phyloP scores from a whole-genome alignment of 78 protist species.

The Salpingoeca rosetta region DNA sequence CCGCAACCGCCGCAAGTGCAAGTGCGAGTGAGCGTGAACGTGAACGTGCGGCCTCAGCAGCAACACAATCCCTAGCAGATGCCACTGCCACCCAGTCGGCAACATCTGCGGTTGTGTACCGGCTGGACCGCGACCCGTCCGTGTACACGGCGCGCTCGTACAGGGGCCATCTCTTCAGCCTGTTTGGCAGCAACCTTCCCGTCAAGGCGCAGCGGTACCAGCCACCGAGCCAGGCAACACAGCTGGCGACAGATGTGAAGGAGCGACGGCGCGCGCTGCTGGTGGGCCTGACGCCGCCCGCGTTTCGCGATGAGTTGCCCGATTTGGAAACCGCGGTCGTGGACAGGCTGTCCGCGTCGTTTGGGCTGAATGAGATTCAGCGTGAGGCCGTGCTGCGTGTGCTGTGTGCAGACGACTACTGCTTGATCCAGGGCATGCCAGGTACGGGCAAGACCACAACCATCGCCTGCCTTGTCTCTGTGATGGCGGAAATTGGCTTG shows the following conservation, averaged over 20 bases:
- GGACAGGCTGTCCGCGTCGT: not conserved
- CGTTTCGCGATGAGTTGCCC: not conserved
- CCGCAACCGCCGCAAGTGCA: too few relatives aligned
- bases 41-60: too few relatives aligned
- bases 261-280: not conserved
- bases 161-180: not conserved
- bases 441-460: slow-evolving; percentile 80
- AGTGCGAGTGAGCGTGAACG: too few relatives aligned
- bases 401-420: slow-evolving; percentile 44
- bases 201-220: too few relatives aligned
- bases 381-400: not conserved
- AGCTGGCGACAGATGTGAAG: not conserved
- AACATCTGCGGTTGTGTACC: not conserved
- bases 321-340: not conserved
- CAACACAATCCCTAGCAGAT: not conserved
- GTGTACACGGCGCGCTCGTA: not conserved
- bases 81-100: not conserved
- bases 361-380: not conserved
- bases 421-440: slow-evolving; percentile 71
- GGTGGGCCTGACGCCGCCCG: slow-evolving; percentile 2
- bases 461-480: slow-evolving; percentile 20
- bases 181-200: not conserved
- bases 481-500: slow-evolving; percentile 25
- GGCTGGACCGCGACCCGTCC: not conserved
- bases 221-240: too few relatives aligned